phyloP scores from a whole-genome alignment of 2,329 filamentous ascomycete species.

The Paraphaeosphaeria minitans region DNA sequence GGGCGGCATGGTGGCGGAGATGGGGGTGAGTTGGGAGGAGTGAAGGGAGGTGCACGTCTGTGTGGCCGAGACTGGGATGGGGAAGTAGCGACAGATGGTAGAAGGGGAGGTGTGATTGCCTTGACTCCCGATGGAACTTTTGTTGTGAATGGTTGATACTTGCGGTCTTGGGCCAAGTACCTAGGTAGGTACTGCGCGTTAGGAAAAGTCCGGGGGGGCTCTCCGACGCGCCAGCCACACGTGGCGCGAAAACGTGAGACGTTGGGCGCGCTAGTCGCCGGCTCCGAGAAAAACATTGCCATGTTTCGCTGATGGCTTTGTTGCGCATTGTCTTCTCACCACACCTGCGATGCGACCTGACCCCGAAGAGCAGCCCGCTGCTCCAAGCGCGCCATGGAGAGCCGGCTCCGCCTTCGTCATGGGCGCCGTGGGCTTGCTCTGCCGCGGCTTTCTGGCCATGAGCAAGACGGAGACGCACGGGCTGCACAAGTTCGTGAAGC shows the following conservation, averaged over 20 bases:
- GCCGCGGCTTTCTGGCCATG: conserved; percentile 74
- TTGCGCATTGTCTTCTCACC: conserved; percentile 22
- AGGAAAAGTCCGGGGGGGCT: conserved; percentile 10
- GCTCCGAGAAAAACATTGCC: conserved; percentile 13
- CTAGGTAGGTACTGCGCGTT: too few relatives aligned
- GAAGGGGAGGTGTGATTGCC: not conserved
- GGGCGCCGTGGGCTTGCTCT: conserved; percentile 72
- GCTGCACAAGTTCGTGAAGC: conserved; percentile 72
- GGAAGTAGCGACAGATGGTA: not conserved
- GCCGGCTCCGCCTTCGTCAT: conserved; percentile 75
- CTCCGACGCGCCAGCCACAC: conserved; percentile 21
- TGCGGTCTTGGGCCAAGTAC: too few relatives aligned
- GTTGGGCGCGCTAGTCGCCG: not conserved
- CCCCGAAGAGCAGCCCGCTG: conserved; percentile 51
- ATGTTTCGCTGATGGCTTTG: conserved; percentile 15
- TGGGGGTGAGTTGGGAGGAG: not conserved
- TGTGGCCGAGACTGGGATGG: not conserved
- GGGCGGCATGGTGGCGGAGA: conserved; percentile 27
- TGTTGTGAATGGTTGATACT: not conserved
- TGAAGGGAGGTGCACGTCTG: not conserved
- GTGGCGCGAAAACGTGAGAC: conserved; percentile 12
- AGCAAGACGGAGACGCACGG: conserved; percentile 79
- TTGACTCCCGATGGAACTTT: not conserved
- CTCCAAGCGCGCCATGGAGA: conserved; percentile 72
- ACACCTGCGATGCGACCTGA: conserved; percentile 40